Evolutionary conservation across 805 yeast genomes (phyloP), one percentile per base, ranked within the genome.

Genomic region (Yamadazyma endophytica): DNA sequence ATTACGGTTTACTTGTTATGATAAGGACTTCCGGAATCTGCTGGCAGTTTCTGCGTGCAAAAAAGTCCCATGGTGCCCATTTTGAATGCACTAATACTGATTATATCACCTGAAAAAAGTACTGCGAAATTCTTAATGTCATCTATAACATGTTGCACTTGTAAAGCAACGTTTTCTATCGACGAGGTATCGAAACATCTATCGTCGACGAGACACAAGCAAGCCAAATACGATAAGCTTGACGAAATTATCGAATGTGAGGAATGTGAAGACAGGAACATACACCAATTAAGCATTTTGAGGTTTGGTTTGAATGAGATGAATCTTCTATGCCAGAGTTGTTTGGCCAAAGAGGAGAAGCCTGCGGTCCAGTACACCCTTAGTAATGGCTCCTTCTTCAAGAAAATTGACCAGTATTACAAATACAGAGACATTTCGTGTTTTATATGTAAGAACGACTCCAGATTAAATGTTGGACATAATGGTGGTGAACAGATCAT

Each of bases 261-360:
- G 46, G 73, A 69, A 24, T 77, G 83, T 50, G 61, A 61, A 13
- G 73, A 75, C 43, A 29, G 30, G 5, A 77, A 75, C 42, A 62
- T 77, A 28, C 80, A 75, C 49, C 70, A 68, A 43, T 54, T 77
- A 32, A 64, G 58, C 30, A 58, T 77, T 26, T 56, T 71, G 6
- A 50, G 82, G 22, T 72, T 64, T 46, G 82, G 78, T 2, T 73
- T 78, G 17, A 64, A 70, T 12, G 80, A 75, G 43, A 69, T 77
- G 66, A 50, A 66, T 0, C 49, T 75, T 36, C 48, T 73, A 13
- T 77, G 83, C 45, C 57, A 55, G 19, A 28, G 37, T 4, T 77
- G 83, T 47, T 51, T 64, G 13, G 44, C 41, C 20, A 71, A 69
- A 37, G 44, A 33, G 22, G 74, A 66, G 9, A 63, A 58, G 28